These are phyloP conservation scores for Iris macrosiphon DNA, from an alignment of 106 monocot species.

Conservation along the genomic window DNA sequence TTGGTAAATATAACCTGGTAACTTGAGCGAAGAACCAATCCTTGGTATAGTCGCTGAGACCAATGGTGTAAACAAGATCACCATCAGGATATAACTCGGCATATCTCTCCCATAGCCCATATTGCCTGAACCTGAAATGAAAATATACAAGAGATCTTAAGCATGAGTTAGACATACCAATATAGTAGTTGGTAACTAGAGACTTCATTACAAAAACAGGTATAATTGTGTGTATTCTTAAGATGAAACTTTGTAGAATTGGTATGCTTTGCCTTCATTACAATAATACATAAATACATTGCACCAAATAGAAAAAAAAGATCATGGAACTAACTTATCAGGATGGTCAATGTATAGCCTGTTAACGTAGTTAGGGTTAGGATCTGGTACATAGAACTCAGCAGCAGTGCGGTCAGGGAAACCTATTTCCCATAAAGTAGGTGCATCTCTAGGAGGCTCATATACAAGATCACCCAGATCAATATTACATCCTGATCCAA, in stretches of 20 bases:
- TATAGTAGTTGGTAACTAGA: too few species aligned
- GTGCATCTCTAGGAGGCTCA: constrained; percentile 75
- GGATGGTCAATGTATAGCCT: constrained; percentile 50
- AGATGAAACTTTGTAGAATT: too few species aligned
- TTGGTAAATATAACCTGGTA: constrained; percentile 31
- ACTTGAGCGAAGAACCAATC: constrained; percentile 88
- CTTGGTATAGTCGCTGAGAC: constrained; percentile 45
- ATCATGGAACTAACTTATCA: constrained; percentile 12
- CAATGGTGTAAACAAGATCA: constrained; percentile 54
- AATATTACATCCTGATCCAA: constrained; percentile 28
- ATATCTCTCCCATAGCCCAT: constrained; percentile 76
- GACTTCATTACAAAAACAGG: too few species aligned
- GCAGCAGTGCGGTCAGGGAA: constrained; percentile 62
- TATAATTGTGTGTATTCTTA: too few species aligned
- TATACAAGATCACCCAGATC: constrained; percentile 54
- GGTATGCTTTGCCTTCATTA: too few species aligned
- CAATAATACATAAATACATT: too few species aligned
- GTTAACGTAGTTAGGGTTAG: constrained; percentile 59
- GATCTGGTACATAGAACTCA: constrained; percentile 75
- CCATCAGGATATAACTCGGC: constrained; percentile 43
- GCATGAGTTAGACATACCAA: neutral
- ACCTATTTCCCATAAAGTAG: constrained; percentile 88
- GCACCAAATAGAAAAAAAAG: too few species aligned
- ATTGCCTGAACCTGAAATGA: constrained; percentile 52
- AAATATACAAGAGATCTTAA: neutral